These are phyloP conservation scores for Zelopaecilomyces penicillatus DNA, from an alignment of 2,329 filamentous ascomycete species.

Conservation along the genomic window DNA sequence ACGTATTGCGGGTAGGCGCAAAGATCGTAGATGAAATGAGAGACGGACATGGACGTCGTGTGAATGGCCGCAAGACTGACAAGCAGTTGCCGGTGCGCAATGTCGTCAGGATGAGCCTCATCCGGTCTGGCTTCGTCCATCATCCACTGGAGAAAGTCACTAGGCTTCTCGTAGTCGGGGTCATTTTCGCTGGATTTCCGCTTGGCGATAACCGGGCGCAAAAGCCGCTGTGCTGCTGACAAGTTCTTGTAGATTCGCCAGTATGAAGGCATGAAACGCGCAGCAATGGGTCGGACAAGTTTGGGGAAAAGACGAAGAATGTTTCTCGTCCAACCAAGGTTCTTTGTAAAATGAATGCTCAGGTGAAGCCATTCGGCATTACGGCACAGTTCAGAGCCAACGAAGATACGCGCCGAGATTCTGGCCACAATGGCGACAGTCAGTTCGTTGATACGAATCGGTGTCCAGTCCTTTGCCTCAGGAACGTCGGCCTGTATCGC, in stretches of 20 bases:
- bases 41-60: slow-evolving; percentile 26
- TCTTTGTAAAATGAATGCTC: slow-evolving; percentile 18
- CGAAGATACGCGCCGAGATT: slow-evolving; percentile 21
- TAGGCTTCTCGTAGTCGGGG: slow-evolving; percentile 25
- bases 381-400: slow-evolving; percentile 19
- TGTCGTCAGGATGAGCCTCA: not conserved
- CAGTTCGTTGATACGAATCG: slow-evolving; percentile 43
- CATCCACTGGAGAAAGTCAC: slow-evolving; percentile 38
- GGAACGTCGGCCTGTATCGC: slow-evolving; percentile 39
- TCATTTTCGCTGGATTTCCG: slow-evolving; percentile 29
- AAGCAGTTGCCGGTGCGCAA: not conserved
- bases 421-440: slow-evolving; percentile 22
- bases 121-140: slow-evolving; percentile 18
- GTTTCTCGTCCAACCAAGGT: slow-evolving; percentile 7
- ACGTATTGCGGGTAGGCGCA: slow-evolving; percentile 32
- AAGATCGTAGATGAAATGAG: slow-evolving; percentile 35
- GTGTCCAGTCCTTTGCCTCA: slow-evolving; percentile 44
- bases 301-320: slow-evolving; percentile 8
- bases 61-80: slow-evolving; percentile 30
- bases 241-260: not conserved
- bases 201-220: not conserved
- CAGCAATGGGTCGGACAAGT: slow-evolving; percentile 4
- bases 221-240: not conserved
- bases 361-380: slow-evolving; percentile 20
- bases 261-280: slow-evolving; percentile 3